Evolutionary conservation across 495 filamentous ascomycete species (phyloP), one percentile per base, ranked within the genome.

Genomic region (Penicillium salamii): DNA sequence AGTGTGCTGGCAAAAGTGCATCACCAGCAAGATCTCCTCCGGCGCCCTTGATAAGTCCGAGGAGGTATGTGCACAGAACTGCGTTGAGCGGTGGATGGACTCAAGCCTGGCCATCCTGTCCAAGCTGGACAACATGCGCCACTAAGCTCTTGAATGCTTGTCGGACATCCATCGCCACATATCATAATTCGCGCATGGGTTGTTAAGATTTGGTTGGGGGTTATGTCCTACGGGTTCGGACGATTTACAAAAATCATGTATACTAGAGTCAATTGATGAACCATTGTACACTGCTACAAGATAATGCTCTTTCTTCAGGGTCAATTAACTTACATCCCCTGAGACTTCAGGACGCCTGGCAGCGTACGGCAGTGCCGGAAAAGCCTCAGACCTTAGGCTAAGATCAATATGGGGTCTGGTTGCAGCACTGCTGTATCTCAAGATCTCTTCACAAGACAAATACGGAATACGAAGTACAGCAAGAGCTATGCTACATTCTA

Each of bases 1-100:
- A 58, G 77, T 86, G 44, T 98, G 93, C 81, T 98, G 87, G 82
- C 88, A 81, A 59, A 96, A 96, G 78, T 98, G 93, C 78, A 75
- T 87, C 48, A 83, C 84, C 21, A 70, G 80, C 42, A 78, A 77
- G 39, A 83, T 92, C 59, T 77, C 81, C 36, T 77, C 71, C 35
- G 79, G 79, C 21, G 74, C 78, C 53, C 75, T 97, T 46, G 89
- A 95, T 51, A 78, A 74, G 55, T 71, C 49, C 46, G 93, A 98
- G 76, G 84, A 89, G 71, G 58, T 71, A 5, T 98, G 93, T 69
- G 74, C 92, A 58, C 74, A 85, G 66, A 96, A 96, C 74, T 98
- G 93, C 61, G 89, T 97, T 37, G 88, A 95, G 52, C 80, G 93
- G 41, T 98, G 91, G 73, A 77, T 97, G 77, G 93, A 98, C 71